phyloP scores from a whole-genome alignment of 495 filamentous ascomycete species.

The Tuber aestivum region DNA sequence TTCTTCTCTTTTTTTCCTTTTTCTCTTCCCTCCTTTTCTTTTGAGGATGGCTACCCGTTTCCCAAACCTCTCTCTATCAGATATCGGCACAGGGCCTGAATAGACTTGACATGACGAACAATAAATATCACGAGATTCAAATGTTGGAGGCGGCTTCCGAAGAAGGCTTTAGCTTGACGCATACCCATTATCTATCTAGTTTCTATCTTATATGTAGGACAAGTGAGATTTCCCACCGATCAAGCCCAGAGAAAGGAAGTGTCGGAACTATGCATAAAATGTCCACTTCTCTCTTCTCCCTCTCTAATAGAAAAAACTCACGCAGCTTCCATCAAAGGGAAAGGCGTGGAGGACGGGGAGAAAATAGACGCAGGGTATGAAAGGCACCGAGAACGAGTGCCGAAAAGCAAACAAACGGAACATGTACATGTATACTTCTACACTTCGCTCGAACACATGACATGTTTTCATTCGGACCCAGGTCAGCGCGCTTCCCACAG shows the following conservation, averaged over 20 bases:
- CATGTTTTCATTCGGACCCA: constrained; percentile 1
- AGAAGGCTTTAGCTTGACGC: neutral
- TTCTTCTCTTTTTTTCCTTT: no score
- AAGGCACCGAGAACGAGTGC: neutral
- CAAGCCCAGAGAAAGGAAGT: constrained; percentile 33
- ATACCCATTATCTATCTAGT: neutral
- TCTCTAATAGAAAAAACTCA: constrained; percentile 12
- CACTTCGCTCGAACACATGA: constrained; percentile 6
- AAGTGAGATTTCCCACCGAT: constrained; percentile 40
- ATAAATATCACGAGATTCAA: constrained; percentile 3
- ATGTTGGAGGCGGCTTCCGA: neutral
- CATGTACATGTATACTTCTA: neutral
- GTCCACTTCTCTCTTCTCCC: constrained; percentile 29
- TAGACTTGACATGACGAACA: neutral
- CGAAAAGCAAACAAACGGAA: neutral
- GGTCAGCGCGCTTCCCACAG: constrained; percentile 4
- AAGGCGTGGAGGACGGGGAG: constrained; percentile 25
- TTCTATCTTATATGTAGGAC: constrained; percentile 24
- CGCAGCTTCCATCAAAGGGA: neutral
- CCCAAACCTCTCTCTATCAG: neutral
- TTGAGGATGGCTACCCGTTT: neutral
- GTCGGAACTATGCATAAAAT: constrained; percentile 41
- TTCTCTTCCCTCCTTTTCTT: no score
- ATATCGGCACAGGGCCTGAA: neutral
- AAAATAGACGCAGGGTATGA: neutral